Conservation (phyloP, 108 stramenopile genomes). For the Discostella stelligeroides region DNA sequence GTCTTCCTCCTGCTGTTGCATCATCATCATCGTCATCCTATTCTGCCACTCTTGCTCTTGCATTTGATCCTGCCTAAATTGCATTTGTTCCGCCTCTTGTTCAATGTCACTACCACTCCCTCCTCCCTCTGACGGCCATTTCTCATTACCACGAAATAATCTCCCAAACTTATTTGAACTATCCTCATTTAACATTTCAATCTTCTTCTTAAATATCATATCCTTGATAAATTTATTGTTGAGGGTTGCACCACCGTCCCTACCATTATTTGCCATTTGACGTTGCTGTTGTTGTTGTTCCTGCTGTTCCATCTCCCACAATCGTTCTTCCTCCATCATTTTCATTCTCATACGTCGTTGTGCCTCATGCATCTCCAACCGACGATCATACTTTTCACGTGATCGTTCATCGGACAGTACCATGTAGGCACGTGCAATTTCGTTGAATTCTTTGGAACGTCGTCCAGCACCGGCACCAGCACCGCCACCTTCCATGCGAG, state of each 20-base stretch:
- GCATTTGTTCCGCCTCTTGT: slow-evolving; percentile 24
- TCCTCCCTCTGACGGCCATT: not conserved
- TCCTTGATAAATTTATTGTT: slow-evolving; percentile 36
- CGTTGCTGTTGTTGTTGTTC: not conserved
- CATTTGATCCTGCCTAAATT: slow-evolving; percentile 1
- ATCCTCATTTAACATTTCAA: slow-evolving; percentile 8
- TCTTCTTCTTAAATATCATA: slow-evolving; percentile 24
- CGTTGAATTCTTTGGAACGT: slow-evolving; percentile 27
- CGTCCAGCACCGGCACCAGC: no score
- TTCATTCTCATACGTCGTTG: slow-evolving; percentile 16
- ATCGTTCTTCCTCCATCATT: slow-evolving; percentile 23
- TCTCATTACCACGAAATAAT: not conserved
- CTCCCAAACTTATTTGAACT: slow-evolving; percentile 5
- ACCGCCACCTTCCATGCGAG: slow-evolving; percentile 9
- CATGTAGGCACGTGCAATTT: slow-evolving; percentile 49
- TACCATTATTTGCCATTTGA: not conserved
- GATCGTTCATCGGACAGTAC: slow-evolving; percentile 34
- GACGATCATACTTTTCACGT: slow-evolving; percentile 28
- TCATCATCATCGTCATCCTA: no score
- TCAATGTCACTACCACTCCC: slow-evolving; percentile 10
- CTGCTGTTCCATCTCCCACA: slow-evolving; percentile 12
- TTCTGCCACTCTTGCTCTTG: slow-evolving; percentile 3
- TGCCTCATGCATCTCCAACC: slow-evolving; percentile 9
- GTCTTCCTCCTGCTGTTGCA: no score
- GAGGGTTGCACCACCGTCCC: not conserved